Evolutionary conservation across 805 yeast species (phyloP).

Genomic region (Jamesozyma lodderae): DNA sequence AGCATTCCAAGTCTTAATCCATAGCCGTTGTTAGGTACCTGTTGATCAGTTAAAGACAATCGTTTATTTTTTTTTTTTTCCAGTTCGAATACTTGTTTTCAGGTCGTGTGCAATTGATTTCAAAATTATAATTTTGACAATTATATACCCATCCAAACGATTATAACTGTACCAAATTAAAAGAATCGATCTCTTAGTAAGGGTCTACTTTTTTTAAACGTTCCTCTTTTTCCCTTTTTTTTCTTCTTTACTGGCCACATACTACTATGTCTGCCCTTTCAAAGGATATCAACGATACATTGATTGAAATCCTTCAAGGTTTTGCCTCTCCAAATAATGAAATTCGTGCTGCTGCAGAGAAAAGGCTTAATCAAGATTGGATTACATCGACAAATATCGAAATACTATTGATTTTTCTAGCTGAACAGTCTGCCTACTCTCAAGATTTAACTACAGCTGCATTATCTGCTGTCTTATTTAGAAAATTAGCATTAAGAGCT

Average conservation of each 20-base stretch:
- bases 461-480: conserved; percentile 78
- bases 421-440: conserved; percentile 66
- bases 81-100: too few relatives aligned
- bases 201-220: too few relatives aligned
- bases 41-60: too few relatives aligned
- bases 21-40: too few relatives aligned
- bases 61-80: too few relatives aligned
- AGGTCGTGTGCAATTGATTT: too few relatives aligned
- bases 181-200: too few relatives aligned
- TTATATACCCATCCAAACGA: too few relatives aligned
- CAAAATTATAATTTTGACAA: too few relatives aligned
- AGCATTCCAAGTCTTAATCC: too few relatives aligned
- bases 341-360: conserved; percentile 72
- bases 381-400: conserved; percentile 57
- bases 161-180: too few relatives aligned
- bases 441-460: conserved; percentile 52
- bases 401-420: conserved; percentile 62
- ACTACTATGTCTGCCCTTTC: conserved; percentile 45
- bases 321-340: conserved; percentile 73
- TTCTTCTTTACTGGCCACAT: not conserved
- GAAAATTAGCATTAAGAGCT: conserved; percentile 74
- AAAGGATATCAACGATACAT: conserved; percentile 46
- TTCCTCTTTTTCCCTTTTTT: too few relatives aligned
- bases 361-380: conserved; percentile 67
- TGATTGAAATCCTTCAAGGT: conserved; percentile 50